Conservation (phyloP, 495 filamentous ascomycete genomes). For the Xylaria cubensis region DNA sequence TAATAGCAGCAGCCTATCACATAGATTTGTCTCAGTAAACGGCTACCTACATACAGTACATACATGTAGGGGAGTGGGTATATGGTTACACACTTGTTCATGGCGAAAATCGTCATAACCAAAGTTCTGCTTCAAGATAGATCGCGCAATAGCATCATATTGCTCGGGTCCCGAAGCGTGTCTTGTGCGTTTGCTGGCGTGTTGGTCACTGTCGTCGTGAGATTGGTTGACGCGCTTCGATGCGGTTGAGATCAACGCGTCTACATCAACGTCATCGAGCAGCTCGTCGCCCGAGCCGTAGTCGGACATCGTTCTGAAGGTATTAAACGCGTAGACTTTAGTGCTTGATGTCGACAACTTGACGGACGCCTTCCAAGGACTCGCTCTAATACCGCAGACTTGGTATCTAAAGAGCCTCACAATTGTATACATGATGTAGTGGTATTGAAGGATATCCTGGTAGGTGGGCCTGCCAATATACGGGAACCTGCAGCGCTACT, state of each 20-base stretch:
- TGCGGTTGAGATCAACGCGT: constrained; percentile 26
- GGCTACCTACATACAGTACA: neutral
- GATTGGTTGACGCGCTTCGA: constrained; percentile 26
- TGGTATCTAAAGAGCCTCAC: neutral
- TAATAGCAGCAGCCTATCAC: constrained; percentile 49
- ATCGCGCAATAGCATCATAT: constrained; percentile 18
- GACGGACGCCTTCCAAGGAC: neutral
- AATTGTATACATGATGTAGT: neutral
- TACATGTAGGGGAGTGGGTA: neutral
- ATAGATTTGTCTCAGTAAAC: neutral
- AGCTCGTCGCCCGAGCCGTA: constrained; percentile 36
- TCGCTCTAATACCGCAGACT: neutral
- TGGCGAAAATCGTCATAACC: constrained; percentile 56
- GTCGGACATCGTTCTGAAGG: constrained; percentile 19
- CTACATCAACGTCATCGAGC: constrained; percentile 34
- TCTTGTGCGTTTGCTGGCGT: neutral
- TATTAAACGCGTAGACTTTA: neutral
- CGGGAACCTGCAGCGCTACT: neutral
- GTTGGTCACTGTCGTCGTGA: constrained; percentile 19
- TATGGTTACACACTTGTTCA: constrained; percentile 50
- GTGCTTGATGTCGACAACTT: neutral
- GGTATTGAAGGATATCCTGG: neutral
- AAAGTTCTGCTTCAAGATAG: constrained; percentile 53
- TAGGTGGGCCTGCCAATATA: neutral
- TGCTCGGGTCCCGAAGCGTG: constrained; percentile 27